Evolutionary conservation across 257 asterid species (phyloP).

Genomic region (Plectranthus barbatus): DNA sequence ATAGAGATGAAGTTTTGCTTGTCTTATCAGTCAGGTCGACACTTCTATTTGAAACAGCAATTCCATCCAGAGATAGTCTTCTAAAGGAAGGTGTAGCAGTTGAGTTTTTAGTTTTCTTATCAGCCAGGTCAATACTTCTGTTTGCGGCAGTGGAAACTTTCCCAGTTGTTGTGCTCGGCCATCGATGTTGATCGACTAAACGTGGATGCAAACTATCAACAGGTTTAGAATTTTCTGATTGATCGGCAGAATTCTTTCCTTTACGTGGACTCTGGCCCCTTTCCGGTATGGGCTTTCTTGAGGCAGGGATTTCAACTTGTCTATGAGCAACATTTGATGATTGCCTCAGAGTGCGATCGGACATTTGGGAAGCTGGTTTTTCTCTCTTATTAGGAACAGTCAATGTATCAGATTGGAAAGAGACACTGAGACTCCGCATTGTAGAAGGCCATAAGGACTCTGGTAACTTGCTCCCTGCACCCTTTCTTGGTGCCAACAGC

Average conservation of each 20-base stretch:
- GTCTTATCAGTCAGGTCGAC: constrained; percentile 47
- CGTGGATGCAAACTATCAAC: constrained; percentile 45
- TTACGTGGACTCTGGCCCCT: constrained; percentile 58
- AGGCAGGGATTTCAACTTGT: constrained; percentile 36
- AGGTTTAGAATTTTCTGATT: constrained; percentile 78
- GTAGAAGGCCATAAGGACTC: constrained; percentile 76
- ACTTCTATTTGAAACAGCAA: not conserved
- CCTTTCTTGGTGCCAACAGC: constrained; percentile 39
- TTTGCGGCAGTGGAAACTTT: constrained; percentile 30
- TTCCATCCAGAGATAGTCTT: constrained; percentile 58
- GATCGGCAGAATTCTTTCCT: constrained; percentile 56
- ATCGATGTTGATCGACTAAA: constrained; percentile 62
- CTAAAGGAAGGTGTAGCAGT: constrained; percentile 35
- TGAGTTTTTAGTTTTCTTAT: constrained; percentile 30
- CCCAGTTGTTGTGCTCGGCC: constrained; percentile 68
- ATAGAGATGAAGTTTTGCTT: constrained; percentile 27
- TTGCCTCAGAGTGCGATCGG: constrained; percentile 51
- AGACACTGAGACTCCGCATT: constrained; percentile 70
- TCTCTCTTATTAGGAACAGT: constrained; percentile 63
- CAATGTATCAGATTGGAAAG: constrained; percentile 60
- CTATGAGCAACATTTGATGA: constrained; percentile 48
- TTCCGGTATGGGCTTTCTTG: constrained; percentile 69
- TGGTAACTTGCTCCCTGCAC: constrained; percentile 43
- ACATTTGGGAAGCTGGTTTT: constrained; percentile 38
- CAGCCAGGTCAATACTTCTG: constrained; percentile 55